Conservation (phyloP, 1,284 basidiomycete species). For the Fomitiporia mediterranea region DNA sequence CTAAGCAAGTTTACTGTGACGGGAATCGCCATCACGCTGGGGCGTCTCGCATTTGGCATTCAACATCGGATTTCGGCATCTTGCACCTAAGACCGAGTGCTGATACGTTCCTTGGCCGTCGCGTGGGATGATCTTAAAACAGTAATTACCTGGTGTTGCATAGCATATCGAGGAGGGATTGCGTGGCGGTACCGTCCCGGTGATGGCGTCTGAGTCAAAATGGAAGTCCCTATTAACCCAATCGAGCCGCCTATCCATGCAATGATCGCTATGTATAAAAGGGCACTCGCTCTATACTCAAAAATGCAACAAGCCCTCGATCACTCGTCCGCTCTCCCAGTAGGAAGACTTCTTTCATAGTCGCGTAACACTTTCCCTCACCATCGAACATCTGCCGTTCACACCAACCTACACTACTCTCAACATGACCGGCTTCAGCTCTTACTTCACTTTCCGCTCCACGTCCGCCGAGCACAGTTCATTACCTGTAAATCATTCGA, state of each 20-base stretch:
- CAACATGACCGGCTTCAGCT: constrained; percentile 11
- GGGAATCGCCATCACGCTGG: constrained; percentile 17
- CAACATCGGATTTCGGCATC: constrained; percentile 12
- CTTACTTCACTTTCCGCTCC: constrained; percentile 3
- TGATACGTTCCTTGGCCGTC: constrained; percentile 16
- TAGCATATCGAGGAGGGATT: constrained; percentile 5
- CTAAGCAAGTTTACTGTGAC: constrained; percentile 14
- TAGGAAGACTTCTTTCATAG: background rate
- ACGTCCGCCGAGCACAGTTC: constrained; percentile 9
- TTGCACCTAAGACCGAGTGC: constrained; percentile 16
- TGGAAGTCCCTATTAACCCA: constrained; percentile 15
- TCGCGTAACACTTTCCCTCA: background rate
- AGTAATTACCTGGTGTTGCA: constrained; percentile 11
- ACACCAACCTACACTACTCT: background rate
- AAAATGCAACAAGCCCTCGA: background rate
- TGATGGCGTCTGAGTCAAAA: constrained; percentile 21
- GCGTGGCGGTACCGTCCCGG: constrained; percentile 19
- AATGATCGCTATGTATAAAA: constrained; percentile 14
- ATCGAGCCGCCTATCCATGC: constrained; percentile 2
- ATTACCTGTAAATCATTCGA: constrained; percentile 11
- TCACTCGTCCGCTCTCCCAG: background rate
- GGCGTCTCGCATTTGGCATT: constrained; percentile 11
- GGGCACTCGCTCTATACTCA: background rate
- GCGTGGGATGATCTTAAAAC: constrained; percentile 11
- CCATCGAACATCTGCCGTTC: background rate